A percentile compares a stretch with the other conserved stretches of the same genome.
phyloP scores from a whole-genome alignment of 2,329 filamentous ascomycete genomes.

The Geosmithia morbida region DNA sequence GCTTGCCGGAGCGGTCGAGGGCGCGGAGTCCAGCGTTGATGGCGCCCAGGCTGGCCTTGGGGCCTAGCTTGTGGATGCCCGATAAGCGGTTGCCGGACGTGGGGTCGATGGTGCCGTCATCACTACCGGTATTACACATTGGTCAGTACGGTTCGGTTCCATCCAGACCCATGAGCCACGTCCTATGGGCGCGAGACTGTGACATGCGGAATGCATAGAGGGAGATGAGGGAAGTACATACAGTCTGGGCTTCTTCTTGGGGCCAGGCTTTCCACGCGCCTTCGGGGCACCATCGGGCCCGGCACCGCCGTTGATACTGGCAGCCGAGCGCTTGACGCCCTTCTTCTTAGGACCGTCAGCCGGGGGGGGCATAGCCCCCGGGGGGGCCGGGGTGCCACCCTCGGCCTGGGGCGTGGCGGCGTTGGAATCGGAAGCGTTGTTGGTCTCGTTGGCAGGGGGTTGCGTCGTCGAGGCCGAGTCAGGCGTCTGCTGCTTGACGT shows the following conservation, averaged over 20 bases:
- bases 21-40: constrained; percentile 95
- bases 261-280: constrained; percentile 74
- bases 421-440: constrained; percentile 44
- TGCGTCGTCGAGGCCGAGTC: constrained; percentile 22
- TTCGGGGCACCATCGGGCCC: constrained; percentile 47
- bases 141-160: too few species aligned
- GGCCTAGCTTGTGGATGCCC: constrained; percentile 69
- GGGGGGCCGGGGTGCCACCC: constrained; percentile 34
- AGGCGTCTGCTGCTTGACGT: constrained; percentile 23
- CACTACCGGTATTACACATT: constrained; percentile 21
- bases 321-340: constrained; percentile 54
- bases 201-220: background rate
- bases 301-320: constrained; percentile 43
- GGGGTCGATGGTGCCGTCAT: constrained; percentile 49
- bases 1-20: constrained; percentile 81
- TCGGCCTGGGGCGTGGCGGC: constrained; percentile 42
- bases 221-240: constrained; percentile 38
- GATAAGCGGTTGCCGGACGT: constrained; percentile 31
- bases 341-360: constrained; percentile 58
- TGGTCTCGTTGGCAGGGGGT: constrained; percentile 30
- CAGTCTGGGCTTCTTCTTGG: constrained; percentile 92
- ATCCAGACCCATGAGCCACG: too few species aligned
- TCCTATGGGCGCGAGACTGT: too few species aligned
- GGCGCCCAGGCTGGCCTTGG: constrained; percentile 90
- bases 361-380: constrained; percentile 42